Evolutionary conservation across 2,329 filamentous ascomycete species (phyloP).

Genomic region (Fusarium luffae): DNA sequence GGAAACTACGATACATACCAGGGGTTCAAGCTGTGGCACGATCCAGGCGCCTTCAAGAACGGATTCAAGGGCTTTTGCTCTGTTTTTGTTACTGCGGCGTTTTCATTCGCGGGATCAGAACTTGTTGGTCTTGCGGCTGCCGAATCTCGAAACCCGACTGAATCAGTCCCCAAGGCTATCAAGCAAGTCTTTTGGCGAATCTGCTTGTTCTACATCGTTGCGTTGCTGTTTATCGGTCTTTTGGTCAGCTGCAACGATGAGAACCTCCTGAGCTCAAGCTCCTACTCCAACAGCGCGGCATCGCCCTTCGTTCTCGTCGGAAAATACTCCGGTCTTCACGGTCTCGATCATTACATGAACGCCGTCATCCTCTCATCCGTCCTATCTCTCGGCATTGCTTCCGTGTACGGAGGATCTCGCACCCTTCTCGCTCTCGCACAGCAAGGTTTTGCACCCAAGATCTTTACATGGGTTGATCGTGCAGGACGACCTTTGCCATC

Average conservation of each 20-base stretch:
- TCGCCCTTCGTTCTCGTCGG: slow-evolving; percentile 65
- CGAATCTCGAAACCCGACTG: slow-evolving; percentile 73
- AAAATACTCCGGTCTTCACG: slow-evolving; percentile 60
- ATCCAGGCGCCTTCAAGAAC: slow-evolving; percentile 68
- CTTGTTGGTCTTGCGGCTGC: slow-evolving; percentile 76
- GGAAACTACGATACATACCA: slow-evolving; percentile 56
- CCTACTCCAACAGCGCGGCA: slow-evolving; percentile 33
- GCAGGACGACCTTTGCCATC: slow-evolving; percentile 62
- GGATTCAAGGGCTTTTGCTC: slow-evolving; percentile 78
- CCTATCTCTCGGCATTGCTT: slow-evolving; percentile 64
- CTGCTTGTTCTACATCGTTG: slow-evolving; percentile 61
- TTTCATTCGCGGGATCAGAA: slow-evolving; percentile 75
- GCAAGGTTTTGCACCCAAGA: slow-evolving; percentile 64
- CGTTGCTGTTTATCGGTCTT: slow-evolving; percentile 61
- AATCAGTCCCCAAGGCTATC: slow-evolving; percentile 80
- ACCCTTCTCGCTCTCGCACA: slow-evolving; percentile 66
- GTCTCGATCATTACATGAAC: slow-evolving; percentile 65
- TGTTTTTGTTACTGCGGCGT: slow-evolving; percentile 76
- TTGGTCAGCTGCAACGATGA: slow-evolving; percentile 56
- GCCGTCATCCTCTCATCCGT: slow-evolving; percentile 65
- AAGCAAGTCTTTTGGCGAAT: slow-evolving; percentile 75
- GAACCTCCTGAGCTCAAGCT: slow-evolving; percentile 52
- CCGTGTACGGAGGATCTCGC: slow-evolving; percentile 65
- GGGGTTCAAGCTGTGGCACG: slow-evolving; percentile 52
- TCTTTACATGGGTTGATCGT: slow-evolving; percentile 65